Percentiles rank a stretch among this genome's conserved stretches.
These are phyloP conservation scores for Lasiodiplodia citricola DNA, from an alignment of 2,329 filamentous ascomycete species.

Conservation along the genomic window DNA sequence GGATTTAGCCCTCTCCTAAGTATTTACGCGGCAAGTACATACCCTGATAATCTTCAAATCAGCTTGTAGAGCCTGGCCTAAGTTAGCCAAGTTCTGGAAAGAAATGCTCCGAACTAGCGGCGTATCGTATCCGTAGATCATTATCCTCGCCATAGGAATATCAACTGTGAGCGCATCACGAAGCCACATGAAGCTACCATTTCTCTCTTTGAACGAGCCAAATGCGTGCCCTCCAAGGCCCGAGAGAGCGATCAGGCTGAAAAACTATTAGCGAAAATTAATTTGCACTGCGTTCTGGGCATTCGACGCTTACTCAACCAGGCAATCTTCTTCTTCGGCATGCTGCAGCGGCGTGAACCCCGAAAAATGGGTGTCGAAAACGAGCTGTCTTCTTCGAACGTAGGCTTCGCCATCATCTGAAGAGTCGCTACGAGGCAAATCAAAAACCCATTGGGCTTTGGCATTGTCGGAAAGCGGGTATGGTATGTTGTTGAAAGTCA, in stretches of 20 bases:
- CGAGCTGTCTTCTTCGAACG: neutral
- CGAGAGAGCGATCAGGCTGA: slow-evolving; percentile 28
- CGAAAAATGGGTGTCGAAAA: slow-evolving; percentile 27
- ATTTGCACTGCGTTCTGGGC: too few species aligned
- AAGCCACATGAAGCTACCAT: slow-evolving; percentile 37
- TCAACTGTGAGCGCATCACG: slow-evolving; percentile 35
- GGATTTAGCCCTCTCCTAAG: too few species aligned
- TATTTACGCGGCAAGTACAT: neutral
- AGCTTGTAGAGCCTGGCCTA: neutral
- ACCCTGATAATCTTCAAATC: neutral
- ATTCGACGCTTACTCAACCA: neutral
- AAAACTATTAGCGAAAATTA: neutral
- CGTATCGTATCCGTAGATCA: slow-evolving; percentile 37
- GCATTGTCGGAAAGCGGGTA: neutral
- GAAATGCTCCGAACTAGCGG: neutral
- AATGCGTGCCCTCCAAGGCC: slow-evolving; percentile 39
- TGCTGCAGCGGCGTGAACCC: slow-evolving; percentile 25
- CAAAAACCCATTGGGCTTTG: neutral
- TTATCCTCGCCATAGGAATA: slow-evolving; percentile 32
- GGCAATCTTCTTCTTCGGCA: neutral
- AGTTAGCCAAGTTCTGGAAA: neutral
- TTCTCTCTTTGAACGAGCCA: slow-evolving; percentile 39
- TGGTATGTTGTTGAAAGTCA: neutral
- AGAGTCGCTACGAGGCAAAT: neutral
- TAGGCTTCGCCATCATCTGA: neutral